These are phyloP conservation scores for Pezicula carpinea DNA, from an alignment of 2,329 filamentous ascomycete species.

Conservation along the genomic window DNA sequence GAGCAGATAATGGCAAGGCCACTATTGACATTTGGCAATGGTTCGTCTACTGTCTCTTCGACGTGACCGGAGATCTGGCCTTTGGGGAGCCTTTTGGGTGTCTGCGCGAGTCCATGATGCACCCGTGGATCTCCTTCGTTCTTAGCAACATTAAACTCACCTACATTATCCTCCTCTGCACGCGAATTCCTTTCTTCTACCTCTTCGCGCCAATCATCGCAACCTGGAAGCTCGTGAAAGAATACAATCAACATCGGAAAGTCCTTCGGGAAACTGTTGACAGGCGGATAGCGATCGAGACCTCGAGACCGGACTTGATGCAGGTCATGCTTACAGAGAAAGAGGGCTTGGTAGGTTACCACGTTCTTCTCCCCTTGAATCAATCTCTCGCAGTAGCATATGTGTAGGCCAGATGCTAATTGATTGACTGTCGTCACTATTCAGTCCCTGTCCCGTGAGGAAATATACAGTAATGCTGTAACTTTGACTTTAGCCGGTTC, in stretches of 20 bases:
- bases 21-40: constrained; percentile 23
- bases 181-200: neutral
- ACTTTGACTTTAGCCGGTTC: constrained; percentile 18
- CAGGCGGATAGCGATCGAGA: no score
- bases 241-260: no score
- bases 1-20: constrained; percentile 23
- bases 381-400: no score
- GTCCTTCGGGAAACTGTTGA: no score
- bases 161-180: neutral
- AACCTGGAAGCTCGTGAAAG: no score
- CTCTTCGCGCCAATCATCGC: no score
- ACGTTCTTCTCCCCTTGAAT: no score
- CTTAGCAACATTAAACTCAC: neutral
- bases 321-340: no score
- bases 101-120: constrained; percentile 19
- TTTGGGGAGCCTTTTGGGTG: constrained; percentile 29
- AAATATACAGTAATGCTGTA: neutral
- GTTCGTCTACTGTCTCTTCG: constrained; percentile 24
- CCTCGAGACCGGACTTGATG: no score
- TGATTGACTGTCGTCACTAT: constrained; percentile 19
- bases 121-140: constrained; percentile 15
- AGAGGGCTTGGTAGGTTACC: no score
- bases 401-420: no score
- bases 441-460: constrained; percentile 8
- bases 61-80: constrained; percentile 25